These are phyloP conservation scores for Yamadazyma diospyri DNA, from an alignment of 1,139 yeast genomes.

Conservation along the genomic window DNA sequence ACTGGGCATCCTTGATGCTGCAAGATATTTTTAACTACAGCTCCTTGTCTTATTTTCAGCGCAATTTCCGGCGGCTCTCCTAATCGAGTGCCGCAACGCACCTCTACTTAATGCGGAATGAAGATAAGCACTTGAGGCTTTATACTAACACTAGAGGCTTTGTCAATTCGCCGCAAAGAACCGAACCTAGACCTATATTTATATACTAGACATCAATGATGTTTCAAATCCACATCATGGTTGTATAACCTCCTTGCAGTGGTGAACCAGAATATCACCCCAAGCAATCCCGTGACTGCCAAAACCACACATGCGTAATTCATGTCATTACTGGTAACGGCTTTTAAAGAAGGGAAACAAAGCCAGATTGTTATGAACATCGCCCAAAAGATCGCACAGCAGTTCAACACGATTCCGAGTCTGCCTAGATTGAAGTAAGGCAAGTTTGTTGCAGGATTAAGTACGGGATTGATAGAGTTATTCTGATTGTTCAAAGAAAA, in stretches of 20 bases:
- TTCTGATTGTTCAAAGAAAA: conserved; percentile 11
- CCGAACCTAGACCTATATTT: too few relatives aligned
- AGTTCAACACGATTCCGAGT: conserved; percentile 25
- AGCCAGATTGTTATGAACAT: conserved; percentile 28
- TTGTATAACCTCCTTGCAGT: conserved; percentile 19
- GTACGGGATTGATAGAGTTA: conserved; percentile 10
- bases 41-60: too few relatives aligned
- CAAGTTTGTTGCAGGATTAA: conserved; percentile 14
- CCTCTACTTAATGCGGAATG: too few relatives aligned
- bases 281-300: conserved; percentile 28
- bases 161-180: too few relatives aligned
- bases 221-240: conserved; percentile 13
- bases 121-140: too few relatives aligned
- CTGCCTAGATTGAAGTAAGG: conserved; percentile 26
- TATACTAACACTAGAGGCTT: too few relatives aligned
- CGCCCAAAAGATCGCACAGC: conserved; percentile 26
- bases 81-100: too few relatives aligned
- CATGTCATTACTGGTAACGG: conserved; percentile 31
- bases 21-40: too few relatives aligned
- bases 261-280: conserved; percentile 24
- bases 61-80: too few relatives aligned
- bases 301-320: conserved; percentile 36
- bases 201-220: neutral
- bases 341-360: conserved; percentile 25
- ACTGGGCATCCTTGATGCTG: too few relatives aligned